Conservation (phyloP, 768 basidiomycete genomes). For the Pisolithus albus region DNA sequence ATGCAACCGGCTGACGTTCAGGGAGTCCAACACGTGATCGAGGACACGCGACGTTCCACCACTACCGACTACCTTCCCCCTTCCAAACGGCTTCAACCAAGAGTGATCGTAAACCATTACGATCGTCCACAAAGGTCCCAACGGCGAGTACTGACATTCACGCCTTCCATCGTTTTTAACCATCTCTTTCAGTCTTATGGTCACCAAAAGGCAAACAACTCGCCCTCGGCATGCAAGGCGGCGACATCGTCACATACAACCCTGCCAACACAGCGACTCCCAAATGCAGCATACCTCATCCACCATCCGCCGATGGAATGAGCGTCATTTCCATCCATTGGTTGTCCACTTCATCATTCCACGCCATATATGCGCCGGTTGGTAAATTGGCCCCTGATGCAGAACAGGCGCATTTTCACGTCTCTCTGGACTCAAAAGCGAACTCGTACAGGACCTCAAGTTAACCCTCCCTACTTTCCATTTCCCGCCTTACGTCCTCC, state of each 20-base stretch:
- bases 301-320: conserved; percentile 44
- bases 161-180: conserved; percentile 6
- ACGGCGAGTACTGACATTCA: conserved; percentile 40
- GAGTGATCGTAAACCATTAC: too few species aligned
- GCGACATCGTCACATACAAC: conserved; percentile 64
- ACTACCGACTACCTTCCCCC: too few species aligned
- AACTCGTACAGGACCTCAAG: conserved; percentile 32
- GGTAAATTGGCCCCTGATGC: conserved; percentile 30
- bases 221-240: conserved; percentile 63
- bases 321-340: conserved; percentile 52
- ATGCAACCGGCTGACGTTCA: too few species aligned
- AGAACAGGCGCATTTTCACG: conserved; percentile 37
- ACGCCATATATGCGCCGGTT: conserved; percentile 53
- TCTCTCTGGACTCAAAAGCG: conserved; percentile 37
- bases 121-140: conserved; percentile 45
- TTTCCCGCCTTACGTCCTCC: conserved; percentile 41
- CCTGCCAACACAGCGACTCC: conserved; percentile 46
- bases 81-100: too few species aligned
- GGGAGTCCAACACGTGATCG: too few species aligned
- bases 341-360: conserved; percentile 65
- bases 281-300: conserved; percentile 51
- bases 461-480: conserved; percentile 37
- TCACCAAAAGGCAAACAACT: conserved; percentile 84
- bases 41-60: too few species aligned
- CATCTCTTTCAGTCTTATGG: conserved; percentile 57